Evolutionary conservation across 352 stramenopile species (phyloP), one percentile per base, ranked within the genome.

Genomic region (Halophytophthora polymorphica): DNA sequence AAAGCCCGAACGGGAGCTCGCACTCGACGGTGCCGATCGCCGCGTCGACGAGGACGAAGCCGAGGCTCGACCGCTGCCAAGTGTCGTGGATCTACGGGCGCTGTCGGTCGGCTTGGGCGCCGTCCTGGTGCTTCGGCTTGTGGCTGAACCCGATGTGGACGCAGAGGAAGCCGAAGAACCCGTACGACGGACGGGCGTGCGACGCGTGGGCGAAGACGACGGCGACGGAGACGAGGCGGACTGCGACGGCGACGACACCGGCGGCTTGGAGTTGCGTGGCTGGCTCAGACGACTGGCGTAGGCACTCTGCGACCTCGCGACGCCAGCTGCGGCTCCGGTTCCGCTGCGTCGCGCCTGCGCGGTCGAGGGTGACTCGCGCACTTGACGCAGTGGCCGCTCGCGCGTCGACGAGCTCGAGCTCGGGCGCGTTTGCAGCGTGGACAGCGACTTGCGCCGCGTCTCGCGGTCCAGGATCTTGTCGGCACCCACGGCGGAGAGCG

Each of bases 361-460:
- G 5, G 63, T 48, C 0, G 48, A 29, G 3, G 63, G 47, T 12
- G 56, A 48, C 5, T 65, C 56, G 4, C 36, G 41, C 12, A 51
- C 40, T 28, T 42, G 37, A 14, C 59, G 58, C 19, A 62, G 35
- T 15, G 64, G 49, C 45, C 61, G 55, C 33, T 61, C 61, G 3
- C 53, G 50, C 28, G 69, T 40, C 34, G 59, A 50, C 29, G 51
- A 50, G 7, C 55, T 41, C 4, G 66, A 52, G 23, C 60, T 53
- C 13, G 51, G 59, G 2, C 71, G 68, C 29, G 59, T 62, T 17
- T 69, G 66, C 22, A 80, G 52, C 6, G 69, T 78, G 3, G 70
- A 78, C 13, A 80, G 58, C 29, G 72, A 80, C 22, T 73, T 73
- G 42, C 72, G 72, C 1, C 66, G 66, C 33, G 57, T 51, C 38